Percentiles rank a stretch among this genome's conserved stretches.
phyloP scores from a whole-genome alignment of 2,329 filamentous ascomycete genomes.

The Pezicula rhizophila region DNA sequence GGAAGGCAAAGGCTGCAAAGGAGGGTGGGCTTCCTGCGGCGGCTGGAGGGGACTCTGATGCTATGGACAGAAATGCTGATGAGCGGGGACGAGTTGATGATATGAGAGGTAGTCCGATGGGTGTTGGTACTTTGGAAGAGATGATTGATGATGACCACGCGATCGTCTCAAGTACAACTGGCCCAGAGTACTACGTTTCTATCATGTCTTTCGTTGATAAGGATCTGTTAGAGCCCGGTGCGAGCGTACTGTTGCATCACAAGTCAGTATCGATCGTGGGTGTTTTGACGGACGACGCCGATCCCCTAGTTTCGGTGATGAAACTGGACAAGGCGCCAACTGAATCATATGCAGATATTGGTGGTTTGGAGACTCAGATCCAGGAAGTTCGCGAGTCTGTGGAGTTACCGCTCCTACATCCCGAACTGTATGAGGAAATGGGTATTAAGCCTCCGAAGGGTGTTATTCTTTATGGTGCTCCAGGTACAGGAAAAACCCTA shows the following conservation, averaged over 20 bases:
- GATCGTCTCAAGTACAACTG: constrained; percentile 95
- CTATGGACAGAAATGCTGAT: constrained; percentile 81
- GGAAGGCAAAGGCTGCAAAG: constrained; percentile 82
- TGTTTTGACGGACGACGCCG: constrained; percentile 91
- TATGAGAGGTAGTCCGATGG: constrained; percentile 98
- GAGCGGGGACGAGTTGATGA: constrained; percentile 94
- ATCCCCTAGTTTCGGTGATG: constrained; percentile 96
- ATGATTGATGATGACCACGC: constrained; percentile 99
- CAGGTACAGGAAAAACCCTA: constrained; percentile 93
- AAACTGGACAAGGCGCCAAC: constrained; percentile 98
- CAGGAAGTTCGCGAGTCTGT: constrained; percentile 97
- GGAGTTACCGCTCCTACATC: constrained; percentile 88
- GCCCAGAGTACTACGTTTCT: constrained; percentile 97
- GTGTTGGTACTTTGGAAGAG: constrained; percentile 94
- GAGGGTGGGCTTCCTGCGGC: constrained; percentile 55
- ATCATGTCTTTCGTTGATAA: constrained; percentile 99
- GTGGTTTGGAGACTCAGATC: constrained; percentile 89
- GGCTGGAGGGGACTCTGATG: constrained; percentile 62
- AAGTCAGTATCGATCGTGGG: constrained; percentile 98
- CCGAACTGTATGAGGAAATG: constrained; percentile 99
- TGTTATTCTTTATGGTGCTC: constrained; percentile 96
- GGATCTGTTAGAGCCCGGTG: constrained; percentile 91
- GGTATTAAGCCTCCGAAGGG: constrained; percentile 99
- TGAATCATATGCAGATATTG: constrained; percentile 97
- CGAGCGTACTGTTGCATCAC: constrained; percentile 91